These are phyloP conservation scores for Whalleya microplaca DNA, from an alignment of 2,329 filamentous ascomycete species.

Conservation along the genomic window DNA sequence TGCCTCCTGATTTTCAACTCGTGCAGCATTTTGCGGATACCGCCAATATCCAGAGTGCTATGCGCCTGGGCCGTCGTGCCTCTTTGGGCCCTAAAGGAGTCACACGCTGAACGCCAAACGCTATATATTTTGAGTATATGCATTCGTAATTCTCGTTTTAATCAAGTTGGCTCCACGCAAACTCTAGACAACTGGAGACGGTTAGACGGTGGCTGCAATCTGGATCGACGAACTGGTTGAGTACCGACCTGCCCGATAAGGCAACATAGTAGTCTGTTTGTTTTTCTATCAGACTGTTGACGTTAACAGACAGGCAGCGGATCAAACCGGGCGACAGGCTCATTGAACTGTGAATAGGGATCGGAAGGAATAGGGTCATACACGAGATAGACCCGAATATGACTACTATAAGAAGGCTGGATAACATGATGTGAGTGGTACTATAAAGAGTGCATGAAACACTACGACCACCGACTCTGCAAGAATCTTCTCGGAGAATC, in stretches of 20 bases:
- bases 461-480: neutral
- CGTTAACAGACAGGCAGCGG: neutral
- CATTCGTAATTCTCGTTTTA: no score
- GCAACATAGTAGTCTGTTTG: no score
- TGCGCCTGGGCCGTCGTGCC: slow-evolving; percentile 7
- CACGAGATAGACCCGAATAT: neutral
- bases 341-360: neutral
- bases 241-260: neutral
- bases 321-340: slow-evolving; percentile 9
- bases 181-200: no score
- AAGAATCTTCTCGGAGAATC: neutral
- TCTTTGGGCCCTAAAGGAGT: neutral
- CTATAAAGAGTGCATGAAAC: no score
- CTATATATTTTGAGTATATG: no score
- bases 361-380: slow-evolving; percentile 5
- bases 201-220: no score
- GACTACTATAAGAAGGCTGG: no score
- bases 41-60: slow-evolving; percentile 9
- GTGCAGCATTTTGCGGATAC: slow-evolving; percentile 4
- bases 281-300: neutral
- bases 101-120: neutral
- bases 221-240: no score
- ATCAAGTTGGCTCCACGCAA: no score
- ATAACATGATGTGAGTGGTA: no score
- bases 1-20: no score